Evolutionary conservation across 148 eudicot genomes (phyloP), one percentile per base, ranked within the genome.

Genomic region (Amaranthus hypochondriacus): DNA sequence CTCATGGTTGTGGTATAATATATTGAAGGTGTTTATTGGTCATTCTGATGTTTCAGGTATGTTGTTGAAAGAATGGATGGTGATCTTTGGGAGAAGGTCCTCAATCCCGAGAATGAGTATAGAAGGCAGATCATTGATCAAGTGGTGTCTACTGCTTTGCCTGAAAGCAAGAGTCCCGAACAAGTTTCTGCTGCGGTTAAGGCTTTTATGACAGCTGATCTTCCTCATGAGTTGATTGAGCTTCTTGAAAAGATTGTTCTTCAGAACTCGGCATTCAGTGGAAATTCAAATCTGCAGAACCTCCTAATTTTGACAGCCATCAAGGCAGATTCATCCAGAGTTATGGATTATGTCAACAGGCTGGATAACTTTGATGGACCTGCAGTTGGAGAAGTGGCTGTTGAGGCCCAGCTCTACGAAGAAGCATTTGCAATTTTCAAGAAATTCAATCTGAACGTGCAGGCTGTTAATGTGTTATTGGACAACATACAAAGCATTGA

Each of bases 161-260:
- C 98, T 62, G 98, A 95, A 79, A 95, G 98, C 93, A 95, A 95
- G 92, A 92, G 97, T 79, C 98, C 98, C 2, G 98, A 95, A 75
- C 98, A 95, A 87, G 98, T 95, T 66, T 95, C 98, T 82, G 96
- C 98, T 15, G 98, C 98, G 78, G 98, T 95, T 67, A 95, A 95
- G 79, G 98, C 98, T 75, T 95, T 95, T 74, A 95, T 95, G 98
- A 88, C 98, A 15, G 98, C 98, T 71, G 98, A 95, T 80, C 93
- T 95, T 65, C 98, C 98, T 69, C 98, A 95, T 78, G 98, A 95
- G 78, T 81, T 95, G 60, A 95, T 95, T 72, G 98, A 95, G 90
- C 92, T 95, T 74, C 90, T 95, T 60, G 99, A 96, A 76, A 96
- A 96, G 82, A 96, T 96, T 73, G 99, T 96, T 77, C 92, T 96